Evolutionary conservation across 2,329 filamentous ascomycete genomes (phyloP), one percentile per base, ranked within the genome.

Genomic region (Xylaria arbuscula): DNA sequence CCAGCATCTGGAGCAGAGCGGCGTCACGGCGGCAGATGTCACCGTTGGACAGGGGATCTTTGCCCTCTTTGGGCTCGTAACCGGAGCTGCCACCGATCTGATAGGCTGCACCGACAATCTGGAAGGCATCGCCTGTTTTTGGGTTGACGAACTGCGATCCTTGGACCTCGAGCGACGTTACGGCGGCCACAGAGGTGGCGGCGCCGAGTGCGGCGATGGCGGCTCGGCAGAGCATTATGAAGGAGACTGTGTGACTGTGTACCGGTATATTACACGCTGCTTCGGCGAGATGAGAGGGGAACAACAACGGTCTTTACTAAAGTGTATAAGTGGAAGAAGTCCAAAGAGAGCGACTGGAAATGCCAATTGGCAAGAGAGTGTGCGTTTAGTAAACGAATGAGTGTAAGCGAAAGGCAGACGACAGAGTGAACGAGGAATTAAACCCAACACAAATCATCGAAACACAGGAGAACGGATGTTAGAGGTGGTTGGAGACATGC

Each of bases 91-190:
- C 90, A 69, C 88, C 89, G 51, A 89, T 89, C 78, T 92, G 90
- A 81, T 92, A 92, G 76, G 89, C 90, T 73, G 90, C 85, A 73
- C 90, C 90, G 59, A 90, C 84, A 68, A 92, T 84, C 81, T 91
- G 87, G 80, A 91, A 90, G 70, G 85, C 85, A 75, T 88, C 83
- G 68, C 87, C 87, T 24, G 84, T 87, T 67, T 80, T 80, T 50
- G 86, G 81, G 79, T 90, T 88, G 78, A 90, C 83, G 67, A 91
- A 89, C 75, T 88, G 82, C 68, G 82, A 83, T 72, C 87, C 88
- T 66, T 86, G 75, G 69, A 90, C 83, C 68, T 84, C 83, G 60
- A 91, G 84, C 10, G 87, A 79, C 67, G 83, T 83, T 60, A 91
- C 87, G 61, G 89, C 89, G 61, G 83, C 81, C 59, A 84, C 86